A percentile compares a stretch with the other conserved stretches of the same genome.
phyloP scores from a whole-genome alignment of 768 basidiomycete genomes.

The Trametes elegans region DNA sequence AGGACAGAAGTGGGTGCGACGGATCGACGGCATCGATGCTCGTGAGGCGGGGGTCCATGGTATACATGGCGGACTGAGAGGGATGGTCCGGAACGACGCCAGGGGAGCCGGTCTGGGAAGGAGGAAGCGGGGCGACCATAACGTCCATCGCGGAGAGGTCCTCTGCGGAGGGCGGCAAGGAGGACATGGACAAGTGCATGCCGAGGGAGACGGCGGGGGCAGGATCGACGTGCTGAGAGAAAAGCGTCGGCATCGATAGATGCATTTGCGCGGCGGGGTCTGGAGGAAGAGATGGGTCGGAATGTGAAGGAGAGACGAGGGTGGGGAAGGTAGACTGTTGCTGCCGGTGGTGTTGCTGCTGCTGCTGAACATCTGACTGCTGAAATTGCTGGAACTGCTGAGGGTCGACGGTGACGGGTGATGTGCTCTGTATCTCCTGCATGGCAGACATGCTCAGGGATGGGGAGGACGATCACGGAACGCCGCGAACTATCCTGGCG shows the following conservation, averaged over 20 bases:
- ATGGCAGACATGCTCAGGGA: slow-evolving; percentile 20
- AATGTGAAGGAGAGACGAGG: slow-evolving; percentile 16
- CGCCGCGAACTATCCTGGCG: slow-evolving; percentile 6
- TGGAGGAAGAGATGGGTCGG: slow-evolving; percentile 22
- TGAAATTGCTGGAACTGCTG: slow-evolving; percentile 25
- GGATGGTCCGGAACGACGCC: slow-evolving; percentile 44
- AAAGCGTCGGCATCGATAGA: slow-evolving; percentile 21
- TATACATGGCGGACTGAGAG: slow-evolving; percentile 33
- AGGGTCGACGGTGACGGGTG: slow-evolving; percentile 20
- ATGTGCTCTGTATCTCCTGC: slow-evolving; percentile 24
- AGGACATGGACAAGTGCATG: slow-evolving; percentile 24
- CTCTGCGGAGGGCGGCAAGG: slow-evolving; percentile 14
- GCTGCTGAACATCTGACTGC: slow-evolving; percentile 13
- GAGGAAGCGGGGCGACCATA: slow-evolving; percentile 12
- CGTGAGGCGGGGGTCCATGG: slow-evolving; percentile 34
- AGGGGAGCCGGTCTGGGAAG: slow-evolving; percentile 30
- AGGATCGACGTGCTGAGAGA: slow-evolving; percentile 24
- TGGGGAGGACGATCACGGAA: slow-evolving; percentile 11
- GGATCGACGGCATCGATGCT: slow-evolving; percentile 32
- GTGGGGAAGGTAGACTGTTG: too few relatives aligned
- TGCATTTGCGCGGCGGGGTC: slow-evolving; percentile 24
- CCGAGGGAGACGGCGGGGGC: slow-evolving; percentile 19
- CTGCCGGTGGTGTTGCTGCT: too few relatives aligned
- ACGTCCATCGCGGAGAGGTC: slow-evolving; percentile 27
- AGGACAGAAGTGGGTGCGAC: slow-evolving; percentile 30